phyloP scores from a whole-genome alignment of 164 flowering plant species.

The Paratinospora sagittata region DNA sequence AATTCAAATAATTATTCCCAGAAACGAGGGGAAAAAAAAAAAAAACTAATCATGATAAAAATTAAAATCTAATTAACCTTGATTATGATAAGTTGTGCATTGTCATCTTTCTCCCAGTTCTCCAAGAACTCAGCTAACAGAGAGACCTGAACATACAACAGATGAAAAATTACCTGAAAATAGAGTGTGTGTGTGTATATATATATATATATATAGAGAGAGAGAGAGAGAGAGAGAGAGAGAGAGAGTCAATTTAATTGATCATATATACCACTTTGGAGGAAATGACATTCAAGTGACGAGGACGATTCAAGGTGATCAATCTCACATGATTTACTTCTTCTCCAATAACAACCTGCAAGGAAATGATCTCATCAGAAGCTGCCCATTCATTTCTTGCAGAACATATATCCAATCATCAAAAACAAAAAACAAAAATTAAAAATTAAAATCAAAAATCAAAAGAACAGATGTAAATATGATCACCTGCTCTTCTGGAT shows the following conservation, averaged over 20 bases:
- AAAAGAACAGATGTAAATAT: neutral
- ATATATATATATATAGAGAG: too few relatives aligned
- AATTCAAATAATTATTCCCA: neutral
- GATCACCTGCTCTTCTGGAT: neutral
- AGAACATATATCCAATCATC: neutral
- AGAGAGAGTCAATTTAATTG: neutral
- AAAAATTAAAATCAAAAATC: neutral
- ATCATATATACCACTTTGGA: conserved; percentile 52
- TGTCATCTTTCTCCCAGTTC: conserved; percentile 87
- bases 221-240: neutral
- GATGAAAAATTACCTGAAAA: neutral
- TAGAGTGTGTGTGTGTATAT: too few relatives aligned
- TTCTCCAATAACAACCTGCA: conserved; percentile 77
- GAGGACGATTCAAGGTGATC: conserved; percentile 83
- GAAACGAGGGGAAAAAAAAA: neutral
- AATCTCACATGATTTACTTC: conserved; percentile 57
- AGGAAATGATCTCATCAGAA: neutral
- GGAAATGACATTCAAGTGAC: conserved; percentile 78
- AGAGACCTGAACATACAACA: conserved; percentile 43
- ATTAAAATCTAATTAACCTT: conserved; percentile 41
- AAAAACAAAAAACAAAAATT: neutral
- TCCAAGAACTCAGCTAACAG: conserved; percentile 64
- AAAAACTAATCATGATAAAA: neutral
- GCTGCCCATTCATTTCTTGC: neutral
- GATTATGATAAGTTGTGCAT: conserved; percentile 61